Percentiles rank a stretch among this genome's conserved stretches.
Conservation (phyloP, 1,284 basidiomycete genomes). For the Vanrija humicola region DNA sequence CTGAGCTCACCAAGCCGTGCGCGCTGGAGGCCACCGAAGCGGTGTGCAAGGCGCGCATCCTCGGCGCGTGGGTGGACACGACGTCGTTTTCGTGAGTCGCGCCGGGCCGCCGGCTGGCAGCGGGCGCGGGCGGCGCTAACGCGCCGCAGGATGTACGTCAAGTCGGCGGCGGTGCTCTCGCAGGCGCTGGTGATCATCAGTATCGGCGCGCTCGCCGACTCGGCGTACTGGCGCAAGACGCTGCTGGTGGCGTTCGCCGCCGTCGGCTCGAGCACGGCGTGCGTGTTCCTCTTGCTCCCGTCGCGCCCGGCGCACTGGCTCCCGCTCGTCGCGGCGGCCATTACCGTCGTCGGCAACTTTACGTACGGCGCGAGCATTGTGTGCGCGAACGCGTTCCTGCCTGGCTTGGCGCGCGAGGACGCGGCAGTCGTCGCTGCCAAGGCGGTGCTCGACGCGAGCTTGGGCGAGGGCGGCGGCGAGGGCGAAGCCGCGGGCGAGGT, state of each 20-base stretch:
- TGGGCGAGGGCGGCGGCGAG: neutral
- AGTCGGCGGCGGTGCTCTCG: slow-evolving; percentile 75
- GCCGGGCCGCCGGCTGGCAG: too few species aligned
- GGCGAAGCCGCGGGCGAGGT: neutral
- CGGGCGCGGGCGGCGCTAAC: neutral
- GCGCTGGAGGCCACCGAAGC: slow-evolving; percentile 5
- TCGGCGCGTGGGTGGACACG: slow-evolving; percentile 72
- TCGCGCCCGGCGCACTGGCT: slow-evolving; percentile 63
- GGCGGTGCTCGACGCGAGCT: neutral
- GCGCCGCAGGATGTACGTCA: slow-evolving; percentile 67
- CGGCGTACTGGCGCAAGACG: slow-evolving; percentile 70
- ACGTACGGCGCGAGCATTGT: slow-evolving; percentile 78
- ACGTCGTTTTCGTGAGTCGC: slow-evolving; percentile 73
- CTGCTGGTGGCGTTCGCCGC: slow-evolving; percentile 70
- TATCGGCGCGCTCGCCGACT: slow-evolving; percentile 80
- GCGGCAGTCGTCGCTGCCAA: slow-evolving; percentile 54
- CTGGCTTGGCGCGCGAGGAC: slow-evolving; percentile 64
- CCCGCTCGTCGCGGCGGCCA: slow-evolving; percentile 60
- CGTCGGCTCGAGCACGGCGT: slow-evolving; percentile 58
- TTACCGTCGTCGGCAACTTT: slow-evolving; percentile 72
- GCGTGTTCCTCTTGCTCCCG: slow-evolving; percentile 66
- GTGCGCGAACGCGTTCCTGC: slow-evolving; percentile 84
- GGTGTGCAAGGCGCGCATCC: slow-evolving; percentile 38
- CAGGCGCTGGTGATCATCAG: slow-evolving; percentile 88
- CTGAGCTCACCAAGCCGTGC: slow-evolving; percentile 33